Evolutionary conservation across 2,329 filamentous ascomycete genomes (phyloP).

Genomic region (Aureobasidium sp.): DNA sequence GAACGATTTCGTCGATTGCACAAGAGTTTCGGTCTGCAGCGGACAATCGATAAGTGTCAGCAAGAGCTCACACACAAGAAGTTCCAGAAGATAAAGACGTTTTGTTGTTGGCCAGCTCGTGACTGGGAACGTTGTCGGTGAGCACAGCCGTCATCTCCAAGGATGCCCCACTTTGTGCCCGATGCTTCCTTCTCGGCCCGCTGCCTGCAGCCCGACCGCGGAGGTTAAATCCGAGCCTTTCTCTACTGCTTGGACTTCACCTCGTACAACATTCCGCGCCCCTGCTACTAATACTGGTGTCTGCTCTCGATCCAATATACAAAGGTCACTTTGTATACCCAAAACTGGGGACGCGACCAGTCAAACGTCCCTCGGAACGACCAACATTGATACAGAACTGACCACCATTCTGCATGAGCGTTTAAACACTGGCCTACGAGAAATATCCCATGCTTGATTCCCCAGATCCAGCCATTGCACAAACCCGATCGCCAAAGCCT

Average conservation of each 20-base stretch:
- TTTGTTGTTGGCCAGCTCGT: slow-evolving; percentile 6
- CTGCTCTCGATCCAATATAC: background rate
- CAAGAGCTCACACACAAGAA: background rate
- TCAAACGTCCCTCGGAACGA: background rate
- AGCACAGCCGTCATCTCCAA: slow-evolving; percentile 10
- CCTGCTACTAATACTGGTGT: slow-evolving; percentile 2
- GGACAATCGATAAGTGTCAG: background rate
- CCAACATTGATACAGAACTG: background rate
- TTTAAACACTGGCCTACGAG: background rate
- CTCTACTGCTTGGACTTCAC: background rate
- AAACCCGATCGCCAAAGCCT: background rate
- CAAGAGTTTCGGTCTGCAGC: background rate
- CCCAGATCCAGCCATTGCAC: background rate
- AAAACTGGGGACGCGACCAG: background rate
- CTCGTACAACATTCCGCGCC: background rate
- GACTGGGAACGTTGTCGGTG: slow-evolving; percentile 11
- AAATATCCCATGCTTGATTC: background rate
- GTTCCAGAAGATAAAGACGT: background rate
- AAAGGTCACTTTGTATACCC: background rate
- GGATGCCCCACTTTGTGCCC: slow-evolving; percentile 7
- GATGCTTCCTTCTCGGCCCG: slow-evolving; percentile 2
- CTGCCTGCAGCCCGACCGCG: slow-evolving; percentile 6
- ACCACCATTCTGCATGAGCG: slow-evolving; percentile 3
- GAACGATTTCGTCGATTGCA: background rate
- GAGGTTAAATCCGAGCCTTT: slow-evolving; percentile 4